Base-by-base conservation (phyloP, 352 stramenopile species). In the Phytopythium oedochilum region DNA sequence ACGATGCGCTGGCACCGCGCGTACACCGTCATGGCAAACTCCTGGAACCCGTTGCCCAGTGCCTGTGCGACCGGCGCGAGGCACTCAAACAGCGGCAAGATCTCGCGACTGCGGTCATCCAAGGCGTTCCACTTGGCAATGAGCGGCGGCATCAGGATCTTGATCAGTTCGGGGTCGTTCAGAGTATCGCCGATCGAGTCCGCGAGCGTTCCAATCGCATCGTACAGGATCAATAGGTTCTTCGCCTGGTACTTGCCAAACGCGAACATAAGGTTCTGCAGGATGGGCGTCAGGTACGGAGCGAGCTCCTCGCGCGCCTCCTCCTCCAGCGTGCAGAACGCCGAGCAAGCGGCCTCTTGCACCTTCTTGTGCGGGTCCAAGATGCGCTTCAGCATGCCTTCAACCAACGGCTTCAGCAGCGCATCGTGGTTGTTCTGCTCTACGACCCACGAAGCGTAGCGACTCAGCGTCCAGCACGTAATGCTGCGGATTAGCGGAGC, bases 211-310 rank as follows among this genome's bases (percentile, higher is more conserved):
- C 94, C 94, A 22, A 99, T 88, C 25, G 91, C 96, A 63, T 99
- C 96, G 72, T 98, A 98, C 60, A 98, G 70, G 46, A 98, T 97
- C 23, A 99, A 63, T 42, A 98, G 62, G 72, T 96, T 98, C 56
- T 97, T 94, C 18, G 87, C 92, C 53, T 98, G 84, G 71, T 98
- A 98, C 63, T 96, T 90, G 66, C 79, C 70, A 59, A 99, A 93
- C 9, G 94, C 94, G 42, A 88, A 87, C 64, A 96, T 95, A 32
- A 99, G 74, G 57, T 88, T 96, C 59, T 89, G 84, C 59, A 97
- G 77, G 38, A 98, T 95, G 31, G 90, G 89, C 47, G 81, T 85
- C 52, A 99, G 71, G 66, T 97, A 98, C 22, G 92, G 94, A 43
- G 83, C 78, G 46, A 99, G 81, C 34, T 98, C 74, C 57, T 98